phyloP scores from a whole-genome alignment of 1,139 yeast genomes.

The Saccharomycopsis hybrid region DNA sequence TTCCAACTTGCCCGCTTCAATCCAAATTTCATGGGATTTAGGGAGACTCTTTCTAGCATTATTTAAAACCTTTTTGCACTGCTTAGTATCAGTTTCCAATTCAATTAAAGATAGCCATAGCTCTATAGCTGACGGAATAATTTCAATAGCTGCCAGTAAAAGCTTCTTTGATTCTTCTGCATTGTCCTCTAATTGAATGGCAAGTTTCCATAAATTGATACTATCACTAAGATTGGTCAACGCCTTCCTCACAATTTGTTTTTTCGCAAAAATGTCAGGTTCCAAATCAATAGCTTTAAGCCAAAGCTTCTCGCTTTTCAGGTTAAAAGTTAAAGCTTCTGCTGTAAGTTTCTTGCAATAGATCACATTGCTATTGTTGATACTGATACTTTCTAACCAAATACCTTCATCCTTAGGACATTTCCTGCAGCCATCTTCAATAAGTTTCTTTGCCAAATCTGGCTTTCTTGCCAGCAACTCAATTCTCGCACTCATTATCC shows the following conservation, averaged over 20 bases:
- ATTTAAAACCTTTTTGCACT: slow-evolving; percentile 48
- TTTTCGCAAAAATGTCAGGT: slow-evolving; percentile 43
- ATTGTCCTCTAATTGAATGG: slow-evolving; percentile 45
- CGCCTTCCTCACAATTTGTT: slow-evolving; percentile 55
- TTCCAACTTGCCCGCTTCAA: slow-evolving; percentile 65
- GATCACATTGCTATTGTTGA: slow-evolving; percentile 46
- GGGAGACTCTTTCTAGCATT: slow-evolving; percentile 52
- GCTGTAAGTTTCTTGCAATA: slow-evolving; percentile 52
- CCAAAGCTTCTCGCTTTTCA: slow-evolving; percentile 64
- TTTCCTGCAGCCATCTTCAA: slow-evolving; percentile 64
- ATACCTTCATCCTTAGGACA: slow-evolving; percentile 65
- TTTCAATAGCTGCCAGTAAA: slow-evolving; percentile 60
- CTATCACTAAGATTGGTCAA: slow-evolving; percentile 46
- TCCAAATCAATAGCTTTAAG: slow-evolving; percentile 62
- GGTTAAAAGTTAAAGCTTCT: slow-evolving; percentile 55
- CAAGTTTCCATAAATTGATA: slow-evolving; percentile 45
- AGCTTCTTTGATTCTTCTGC: slow-evolving; percentile 46
- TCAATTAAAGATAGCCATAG: slow-evolving; percentile 55
- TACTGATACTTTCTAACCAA: slow-evolving; percentile 75
- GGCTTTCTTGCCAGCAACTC: slow-evolving; percentile 62
- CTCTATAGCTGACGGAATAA: slow-evolving; percentile 56
- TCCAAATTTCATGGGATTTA: slow-evolving; percentile 56
- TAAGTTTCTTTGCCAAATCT: slow-evolving; percentile 50
- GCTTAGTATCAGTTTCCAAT: slow-evolving; percentile 38
- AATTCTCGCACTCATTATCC: slow-evolving; percentile 83